Evolutionary conservation across 495 filamentous ascomycete species (phyloP).

Genomic region (Hyaloscypha hepaticicola): DNA sequence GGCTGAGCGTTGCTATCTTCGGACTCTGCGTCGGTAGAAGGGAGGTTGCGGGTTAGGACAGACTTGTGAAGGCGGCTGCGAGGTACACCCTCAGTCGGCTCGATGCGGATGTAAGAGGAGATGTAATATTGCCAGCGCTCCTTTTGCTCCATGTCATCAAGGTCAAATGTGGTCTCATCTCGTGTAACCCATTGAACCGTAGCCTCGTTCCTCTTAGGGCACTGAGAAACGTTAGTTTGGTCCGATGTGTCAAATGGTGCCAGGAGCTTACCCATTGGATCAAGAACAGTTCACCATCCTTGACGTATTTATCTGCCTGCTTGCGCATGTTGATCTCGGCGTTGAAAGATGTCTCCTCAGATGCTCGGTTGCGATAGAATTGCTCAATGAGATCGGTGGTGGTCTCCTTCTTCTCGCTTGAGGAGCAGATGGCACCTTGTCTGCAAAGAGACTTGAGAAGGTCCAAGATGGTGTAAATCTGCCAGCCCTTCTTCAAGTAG

Average conservation of each 20-base stretch:
- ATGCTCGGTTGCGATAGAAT: constrained; percentile 77
- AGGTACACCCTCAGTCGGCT: constrained; percentile 83
- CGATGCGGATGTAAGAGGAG: constrained; percentile 80
- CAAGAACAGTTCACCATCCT: constrained; percentile 86
- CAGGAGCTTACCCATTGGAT: constrained; percentile 72
- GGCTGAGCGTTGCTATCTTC: constrained; percentile 44
- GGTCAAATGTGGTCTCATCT: constrained; percentile 79
- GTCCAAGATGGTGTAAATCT: constrained; percentile 85
- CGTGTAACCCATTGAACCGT: constrained; percentile 70
- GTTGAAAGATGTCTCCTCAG: constrained; percentile 77
- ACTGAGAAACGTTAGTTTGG: constrained; percentile 36
- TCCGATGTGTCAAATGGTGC: not conserved
- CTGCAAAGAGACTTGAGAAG: constrained; percentile 74
- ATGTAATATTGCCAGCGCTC: constrained; percentile 89
- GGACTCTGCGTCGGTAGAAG: constrained; percentile 44
- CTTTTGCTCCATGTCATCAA: constrained; percentile 56
- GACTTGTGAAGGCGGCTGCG: constrained; percentile 61
- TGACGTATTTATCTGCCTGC: constrained; percentile 80
- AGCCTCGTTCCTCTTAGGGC: constrained; percentile 56
- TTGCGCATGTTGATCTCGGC: constrained; percentile 84
- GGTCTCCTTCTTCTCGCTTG: constrained; percentile 83
- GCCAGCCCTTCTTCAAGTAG: constrained; percentile 86
- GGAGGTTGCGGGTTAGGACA: constrained; percentile 74
- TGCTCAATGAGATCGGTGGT: constrained; percentile 80
- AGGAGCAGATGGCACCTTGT: constrained; percentile 71